Conservation (phyloP, 1,284 basidiomycete genomes). For the Sporisorium sorghi region DNA sequence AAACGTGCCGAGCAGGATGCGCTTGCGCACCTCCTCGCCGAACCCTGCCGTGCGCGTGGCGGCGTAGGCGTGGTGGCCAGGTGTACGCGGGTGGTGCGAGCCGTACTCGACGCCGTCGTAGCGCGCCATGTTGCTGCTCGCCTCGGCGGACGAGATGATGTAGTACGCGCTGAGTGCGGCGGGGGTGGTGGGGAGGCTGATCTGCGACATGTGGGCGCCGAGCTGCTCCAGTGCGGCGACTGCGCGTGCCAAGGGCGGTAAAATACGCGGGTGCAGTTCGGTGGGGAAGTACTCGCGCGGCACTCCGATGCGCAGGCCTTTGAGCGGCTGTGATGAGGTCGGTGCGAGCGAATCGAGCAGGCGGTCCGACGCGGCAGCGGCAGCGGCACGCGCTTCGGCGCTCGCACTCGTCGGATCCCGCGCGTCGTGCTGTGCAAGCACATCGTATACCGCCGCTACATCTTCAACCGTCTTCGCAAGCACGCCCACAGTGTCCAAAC, state of each 20-base stretch:
- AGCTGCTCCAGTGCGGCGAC: constrained; percentile 73
- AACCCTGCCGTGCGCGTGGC: constrained; percentile 75
- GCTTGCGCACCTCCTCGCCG: constrained; percentile 85
- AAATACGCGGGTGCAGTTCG: constrained; percentile 75
- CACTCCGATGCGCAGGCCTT: constrained; percentile 76
- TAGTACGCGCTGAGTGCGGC: constrained; percentile 94
- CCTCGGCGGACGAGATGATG: constrained; percentile 91
- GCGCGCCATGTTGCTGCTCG: constrained; percentile 89
- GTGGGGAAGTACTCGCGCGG: constrained; percentile 85
- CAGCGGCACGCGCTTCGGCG: constrained; percentile 25
- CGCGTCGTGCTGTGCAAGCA: constrained; percentile 77
- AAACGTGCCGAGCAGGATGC: constrained; percentile 91
- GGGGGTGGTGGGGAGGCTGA: constrained; percentile 81
- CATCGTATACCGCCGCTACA: constrained; percentile 76
- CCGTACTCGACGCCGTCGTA: constrained; percentile 84
- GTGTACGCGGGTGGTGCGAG: constrained; percentile 46
- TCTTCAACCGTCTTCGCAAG: constrained; percentile 75
- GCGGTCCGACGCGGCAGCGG: constrained; percentile 10
- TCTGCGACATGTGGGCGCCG: constrained; percentile 80
- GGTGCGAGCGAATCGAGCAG: constrained; percentile 8
- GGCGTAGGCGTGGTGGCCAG: constrained; percentile 54
- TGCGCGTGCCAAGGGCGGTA: constrained; percentile 72
- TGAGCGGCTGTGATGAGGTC: constrained; percentile 50
- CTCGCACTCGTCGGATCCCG: constrained; percentile 82
- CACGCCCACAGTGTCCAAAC: constrained; percentile 91